Conservation (phyloP, 2,329 filamentous ascomycete genomes). For the Aspergillus thermomutatus region DNA sequence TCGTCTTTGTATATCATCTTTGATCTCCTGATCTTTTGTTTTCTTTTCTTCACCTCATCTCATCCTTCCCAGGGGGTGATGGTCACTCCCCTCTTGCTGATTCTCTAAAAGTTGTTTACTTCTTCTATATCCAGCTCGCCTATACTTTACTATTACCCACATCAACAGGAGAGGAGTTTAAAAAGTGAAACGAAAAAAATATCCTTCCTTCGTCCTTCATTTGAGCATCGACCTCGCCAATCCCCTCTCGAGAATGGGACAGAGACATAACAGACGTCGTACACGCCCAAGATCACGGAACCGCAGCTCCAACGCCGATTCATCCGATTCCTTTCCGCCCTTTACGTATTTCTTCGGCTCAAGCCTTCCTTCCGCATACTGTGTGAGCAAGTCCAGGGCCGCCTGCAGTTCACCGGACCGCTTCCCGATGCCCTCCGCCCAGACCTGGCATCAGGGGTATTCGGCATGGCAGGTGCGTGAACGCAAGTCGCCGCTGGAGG, state of each 20-base stretch:
- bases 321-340: conserved; percentile 17
- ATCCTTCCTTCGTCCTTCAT: conserved; percentile 2
- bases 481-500: conserved; percentile 31
- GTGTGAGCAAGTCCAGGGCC: conserved; percentile 7
- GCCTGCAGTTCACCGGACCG: conserved; percentile 23
- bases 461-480: conserved; percentile 40
- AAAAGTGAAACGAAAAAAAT: conserved; percentile 5
- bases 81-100: conserved; percentile 32
- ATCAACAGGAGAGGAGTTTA: conserved; percentile 4
- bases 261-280: conserved; percentile 46
- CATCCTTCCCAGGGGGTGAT: conserved; percentile 35
- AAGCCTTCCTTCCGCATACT: conserved; percentile 6
- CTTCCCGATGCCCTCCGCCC: conserved; percentile 29
- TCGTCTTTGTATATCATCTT: neutral
- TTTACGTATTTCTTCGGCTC: conserved; percentile 9
- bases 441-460: conserved; percentile 42
- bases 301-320: conserved; percentile 22
- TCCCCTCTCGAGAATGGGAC: conserved; percentile 37
- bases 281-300: conserved; percentile 41
- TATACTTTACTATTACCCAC: conserved; percentile 4
- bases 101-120: conserved; percentile 14
- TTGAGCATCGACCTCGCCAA: conserved; percentile 1
- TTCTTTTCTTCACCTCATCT: conserved; percentile 28
- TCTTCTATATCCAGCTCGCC: conserved; percentile 4
- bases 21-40: conserved; percentile 6